Conservation (phyloP, 495 filamentous ascomycete genomes). For the Penicillium odoratum region DNA sequence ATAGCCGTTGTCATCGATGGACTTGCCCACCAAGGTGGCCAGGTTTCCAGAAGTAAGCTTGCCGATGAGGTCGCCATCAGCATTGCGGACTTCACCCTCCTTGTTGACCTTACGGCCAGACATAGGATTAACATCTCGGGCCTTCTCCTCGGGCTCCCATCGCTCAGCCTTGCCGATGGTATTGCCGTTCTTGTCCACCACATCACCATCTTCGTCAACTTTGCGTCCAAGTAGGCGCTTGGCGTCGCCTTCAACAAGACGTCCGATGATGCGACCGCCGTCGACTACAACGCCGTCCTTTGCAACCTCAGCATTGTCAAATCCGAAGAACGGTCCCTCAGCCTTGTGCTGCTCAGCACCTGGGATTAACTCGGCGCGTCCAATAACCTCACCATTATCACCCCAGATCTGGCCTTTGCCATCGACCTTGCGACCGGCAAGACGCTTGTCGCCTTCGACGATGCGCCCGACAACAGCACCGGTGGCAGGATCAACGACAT, state of each 20-base stretch:
- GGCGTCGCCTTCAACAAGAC: constrained; percentile 69
- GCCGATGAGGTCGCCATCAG: constrained; percentile 78
- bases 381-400: constrained; percentile 77
- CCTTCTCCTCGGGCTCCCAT: constrained; percentile 76
- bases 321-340: constrained; percentile 78
- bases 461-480: constrained; percentile 78
- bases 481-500: constrained; percentile 67
- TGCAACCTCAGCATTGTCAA: constrained; percentile 67
- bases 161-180: constrained; percentile 77
- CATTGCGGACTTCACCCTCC: constrained; percentile 79
- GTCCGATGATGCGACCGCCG: constrained; percentile 68
- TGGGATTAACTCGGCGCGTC: constrained; percentile 74
- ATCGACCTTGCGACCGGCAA: constrained; percentile 80
- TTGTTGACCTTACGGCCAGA: constrained; percentile 75
- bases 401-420: constrained; percentile 79
- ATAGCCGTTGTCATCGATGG: constrained; percentile 83
- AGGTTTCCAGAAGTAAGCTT: constrained; percentile 75
- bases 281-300: constrained; percentile 75
- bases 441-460: constrained; percentile 67
- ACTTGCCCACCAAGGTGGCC: constrained; percentile 67
- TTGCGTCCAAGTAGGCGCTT: constrained; percentile 69
- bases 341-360: constrained; percentile 67
- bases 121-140: constrained; percentile 67
- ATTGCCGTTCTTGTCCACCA: constrained; percentile 81
- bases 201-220: constrained; percentile 83